A percentile compares a stretch with the other conserved stretches of the same genome.
Conservation (phyloP, 2,329 filamentous ascomycete genomes). For the Penicillium sp. region DNA sequence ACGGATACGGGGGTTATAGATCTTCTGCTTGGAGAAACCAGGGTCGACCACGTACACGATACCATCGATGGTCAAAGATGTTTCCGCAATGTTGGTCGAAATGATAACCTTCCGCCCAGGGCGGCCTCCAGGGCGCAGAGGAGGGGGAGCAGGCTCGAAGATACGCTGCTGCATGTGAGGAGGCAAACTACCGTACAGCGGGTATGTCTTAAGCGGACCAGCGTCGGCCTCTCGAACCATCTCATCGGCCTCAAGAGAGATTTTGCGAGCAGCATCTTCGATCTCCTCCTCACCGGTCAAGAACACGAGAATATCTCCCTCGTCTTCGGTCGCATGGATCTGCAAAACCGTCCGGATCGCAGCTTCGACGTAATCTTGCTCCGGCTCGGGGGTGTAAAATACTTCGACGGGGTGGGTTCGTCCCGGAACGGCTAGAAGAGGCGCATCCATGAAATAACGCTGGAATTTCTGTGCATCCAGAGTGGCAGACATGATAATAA, state of each 20-base stretch:
- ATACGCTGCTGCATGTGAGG: constrained; percentile 93
- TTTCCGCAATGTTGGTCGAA: constrained; percentile 97
- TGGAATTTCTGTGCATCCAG: constrained; percentile 98
- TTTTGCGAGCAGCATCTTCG: constrained; percentile 92
- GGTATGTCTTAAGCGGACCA: constrained; percentile 85
- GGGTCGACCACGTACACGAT: constrained; percentile 99
- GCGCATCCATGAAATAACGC: constrained; percentile 92
- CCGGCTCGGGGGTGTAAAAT: constrained; percentile 95
- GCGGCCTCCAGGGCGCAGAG: constrained; percentile 70
- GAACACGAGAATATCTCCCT: constrained; percentile 92
- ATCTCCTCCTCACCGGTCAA: constrained; percentile 98
- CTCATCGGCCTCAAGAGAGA: constrained; percentile 85
- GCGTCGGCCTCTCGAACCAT: constrained; percentile 87
- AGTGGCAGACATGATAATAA: constrained; percentile 98
- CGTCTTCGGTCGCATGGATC: constrained; percentile 88
- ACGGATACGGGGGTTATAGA: constrained; percentile 94
- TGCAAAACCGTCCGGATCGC: constrained; percentile 92
- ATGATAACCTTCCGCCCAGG: constrained; percentile 94
- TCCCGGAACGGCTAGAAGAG: constrained; percentile 88
- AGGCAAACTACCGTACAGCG: constrained; percentile 89
- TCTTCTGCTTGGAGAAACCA: constrained; percentile 98
- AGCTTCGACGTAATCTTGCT: constrained; percentile 95
- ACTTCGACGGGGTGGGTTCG: constrained; percentile 96
- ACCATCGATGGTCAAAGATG: constrained; percentile 93
- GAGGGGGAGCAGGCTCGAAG: constrained; percentile 80